Evolutionary conservation across 1,284 basidiomycete genomes (phyloP).

Genomic region (Sporisorium reilianum): DNA sequence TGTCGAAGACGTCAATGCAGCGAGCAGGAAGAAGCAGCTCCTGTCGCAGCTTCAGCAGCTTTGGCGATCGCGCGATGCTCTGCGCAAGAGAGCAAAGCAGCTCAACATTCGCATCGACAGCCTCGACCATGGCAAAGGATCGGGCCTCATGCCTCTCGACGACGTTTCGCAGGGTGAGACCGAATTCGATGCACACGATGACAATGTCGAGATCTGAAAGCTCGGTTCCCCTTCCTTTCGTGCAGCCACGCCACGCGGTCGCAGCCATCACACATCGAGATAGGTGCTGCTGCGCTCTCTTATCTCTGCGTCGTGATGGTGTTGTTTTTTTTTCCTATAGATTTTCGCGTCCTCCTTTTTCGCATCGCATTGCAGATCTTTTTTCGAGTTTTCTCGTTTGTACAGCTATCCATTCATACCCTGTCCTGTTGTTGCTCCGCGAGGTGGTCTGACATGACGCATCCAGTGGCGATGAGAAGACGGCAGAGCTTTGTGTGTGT

Average conservation of each 20-base stretch:
- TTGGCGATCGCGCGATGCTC: slow-evolving; percentile 33
- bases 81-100: slow-evolving; percentile 34
- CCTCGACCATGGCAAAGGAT: slow-evolving; percentile 30
- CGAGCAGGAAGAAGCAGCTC: slow-evolving; percentile 33
- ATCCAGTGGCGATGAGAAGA: background rate
- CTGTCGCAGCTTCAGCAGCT: slow-evolving; percentile 46
- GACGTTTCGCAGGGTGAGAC: slow-evolving; percentile 14
- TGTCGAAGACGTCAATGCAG: slow-evolving; percentile 40
- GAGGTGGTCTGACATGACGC: background rate
- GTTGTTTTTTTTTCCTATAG: background rate
- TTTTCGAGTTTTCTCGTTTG: background rate
- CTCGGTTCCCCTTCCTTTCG: too few species aligned
- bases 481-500: too few species aligned
- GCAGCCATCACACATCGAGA: background rate
- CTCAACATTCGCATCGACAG: slow-evolving; percentile 48
- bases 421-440: background rate
- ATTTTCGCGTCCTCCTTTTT: slow-evolving; percentile 7
- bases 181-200: slow-evolving; percentile 12
- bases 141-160: slow-evolving; percentile 32
- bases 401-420: background rate
- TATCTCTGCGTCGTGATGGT: slow-evolving; percentile 4
- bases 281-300: background rate
- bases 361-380: slow-evolving; percentile 15
- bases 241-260: background rate
- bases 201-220: slow-evolving; percentile 25